phyloP scores from a whole-genome alignment of 345 rosid species.

The Pseudoturritis turrita region DNA sequence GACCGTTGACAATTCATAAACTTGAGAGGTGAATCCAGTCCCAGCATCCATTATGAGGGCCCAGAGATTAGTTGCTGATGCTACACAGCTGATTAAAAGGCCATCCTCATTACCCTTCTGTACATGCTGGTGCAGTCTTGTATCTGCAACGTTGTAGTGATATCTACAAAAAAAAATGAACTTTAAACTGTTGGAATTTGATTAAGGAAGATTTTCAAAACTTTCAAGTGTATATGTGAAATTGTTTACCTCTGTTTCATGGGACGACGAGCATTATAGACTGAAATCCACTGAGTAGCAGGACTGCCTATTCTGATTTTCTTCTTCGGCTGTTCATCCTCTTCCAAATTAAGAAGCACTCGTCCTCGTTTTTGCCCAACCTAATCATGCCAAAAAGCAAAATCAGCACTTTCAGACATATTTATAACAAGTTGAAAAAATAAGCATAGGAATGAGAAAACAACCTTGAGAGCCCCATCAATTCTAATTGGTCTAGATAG shows the following conservation, averaged over 20 bases:
- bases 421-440: constrained; percentile 26
- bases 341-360: constrained; percentile 54
- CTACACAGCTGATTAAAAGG: constrained; percentile 77
- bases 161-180: constrained; percentile 44
- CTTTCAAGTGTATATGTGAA: constrained; percentile 44
- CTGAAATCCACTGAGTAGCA: constrained; percentile 91
- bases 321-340: constrained; percentile 89
- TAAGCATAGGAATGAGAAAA: constrained; percentile 1
- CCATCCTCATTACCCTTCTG: constrained; percentile 95
- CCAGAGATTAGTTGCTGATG: constrained; percentile 88
- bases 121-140: constrained; percentile 69
- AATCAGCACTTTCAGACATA: background rate
- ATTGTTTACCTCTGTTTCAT: constrained; percentile 80
- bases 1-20: constrained; percentile 73
- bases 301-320: constrained; percentile 81
- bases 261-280: constrained; percentile 86
- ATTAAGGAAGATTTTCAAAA: background rate
- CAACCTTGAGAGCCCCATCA: constrained; percentile 92
- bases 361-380: constrained; percentile 91
- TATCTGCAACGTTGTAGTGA: constrained; percentile 89
- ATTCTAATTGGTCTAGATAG: constrained; percentile 71
- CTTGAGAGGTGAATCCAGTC: constrained; percentile 83
- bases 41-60: constrained; percentile 99
- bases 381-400: constrained; percentile 27
- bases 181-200: background rate